Conservation (phyloP, 2,329 filamentous ascomycete species). For the Bipolaris bicolor region DNA sequence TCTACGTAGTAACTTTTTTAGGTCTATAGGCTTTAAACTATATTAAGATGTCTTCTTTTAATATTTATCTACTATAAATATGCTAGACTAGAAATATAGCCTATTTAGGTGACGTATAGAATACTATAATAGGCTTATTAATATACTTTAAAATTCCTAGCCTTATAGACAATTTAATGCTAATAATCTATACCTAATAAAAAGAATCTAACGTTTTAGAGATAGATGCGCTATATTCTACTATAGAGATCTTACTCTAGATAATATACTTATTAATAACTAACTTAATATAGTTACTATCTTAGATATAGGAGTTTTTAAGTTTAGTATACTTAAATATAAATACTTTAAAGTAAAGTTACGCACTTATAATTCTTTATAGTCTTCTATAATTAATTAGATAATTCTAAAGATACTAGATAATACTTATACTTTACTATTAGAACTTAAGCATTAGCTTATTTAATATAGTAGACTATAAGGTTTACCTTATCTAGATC, state of each 20-base stretch:
- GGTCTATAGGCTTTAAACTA: constrained; percentile 16
- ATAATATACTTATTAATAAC: constrained; percentile 19
- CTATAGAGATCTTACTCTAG: constrained; percentile 19
- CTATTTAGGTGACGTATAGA: constrained; percentile 17
- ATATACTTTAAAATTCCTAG: constrained; percentile 19
- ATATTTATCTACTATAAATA: constrained; percentile 12
- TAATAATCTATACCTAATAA: constrained; percentile 12
- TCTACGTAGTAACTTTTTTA: constrained; percentile 13
- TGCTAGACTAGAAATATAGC: constrained; percentile 14
- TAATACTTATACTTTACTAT: constrained; percentile 6
- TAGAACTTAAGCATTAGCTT: constrained; percentile 14
- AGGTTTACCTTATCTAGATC: neutral
- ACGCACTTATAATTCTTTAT: constrained; percentile 14
- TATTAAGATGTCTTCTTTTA: constrained; percentile 24
- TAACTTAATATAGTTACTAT: constrained; percentile 20
- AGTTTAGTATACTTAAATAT: constrained; percentile 25
- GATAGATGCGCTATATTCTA: constrained; percentile 16
- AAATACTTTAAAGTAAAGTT: constrained; percentile 27
- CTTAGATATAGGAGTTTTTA: constrained; percentile 26
- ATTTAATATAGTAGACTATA: constrained; percentile 13
- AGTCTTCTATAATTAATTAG: constrained; percentile 14
- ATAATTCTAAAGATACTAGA: constrained; percentile 12
- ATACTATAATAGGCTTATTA: constrained; percentile 20
- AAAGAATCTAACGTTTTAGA: constrained; percentile 9
- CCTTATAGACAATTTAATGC: constrained; percentile 13